phyloP scores from a whole-genome alignment of 2,329 filamentous ascomycete genomes.

The Dothidotthia symphoricarpi region DNA sequence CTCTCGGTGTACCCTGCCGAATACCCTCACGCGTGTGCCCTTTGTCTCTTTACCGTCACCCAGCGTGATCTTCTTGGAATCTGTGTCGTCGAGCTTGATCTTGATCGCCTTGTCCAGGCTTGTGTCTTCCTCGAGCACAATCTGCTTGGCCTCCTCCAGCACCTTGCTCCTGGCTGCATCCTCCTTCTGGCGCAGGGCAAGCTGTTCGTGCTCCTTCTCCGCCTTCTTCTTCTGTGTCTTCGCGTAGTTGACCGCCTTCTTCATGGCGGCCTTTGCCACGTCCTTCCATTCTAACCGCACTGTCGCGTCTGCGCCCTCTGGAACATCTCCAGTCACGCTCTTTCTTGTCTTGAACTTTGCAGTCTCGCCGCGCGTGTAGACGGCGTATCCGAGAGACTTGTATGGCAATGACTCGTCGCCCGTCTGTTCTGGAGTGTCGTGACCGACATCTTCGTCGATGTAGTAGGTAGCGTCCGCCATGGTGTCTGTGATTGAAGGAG shows the following conservation, averaged over 20 bases:
- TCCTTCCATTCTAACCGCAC: constrained; percentile 73
- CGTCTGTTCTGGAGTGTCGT: constrained; percentile 63
- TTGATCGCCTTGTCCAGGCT: constrained; percentile 70
- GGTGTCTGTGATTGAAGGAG: constrained; percentile 28
- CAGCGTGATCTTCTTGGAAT: constrained; percentile 56
- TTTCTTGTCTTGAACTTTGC: constrained; percentile 68
- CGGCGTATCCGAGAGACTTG: constrained; percentile 77
- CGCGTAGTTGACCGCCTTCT: constrained; percentile 75
- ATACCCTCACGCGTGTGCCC: constrained; percentile 74
- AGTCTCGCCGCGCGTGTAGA: constrained; percentile 65
- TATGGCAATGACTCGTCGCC: constrained; percentile 74
- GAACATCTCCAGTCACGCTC: constrained; percentile 37
- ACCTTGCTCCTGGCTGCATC: constrained; percentile 67
- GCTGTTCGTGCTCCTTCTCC: constrained; percentile 71
- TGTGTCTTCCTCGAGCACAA: constrained; percentile 66
- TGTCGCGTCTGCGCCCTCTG: constrained; percentile 56
- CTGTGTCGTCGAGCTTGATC: constrained; percentile 73
- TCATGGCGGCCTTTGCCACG: constrained; percentile 77
- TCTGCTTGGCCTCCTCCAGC: constrained; percentile 79
- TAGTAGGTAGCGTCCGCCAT: constrained; percentile 57
- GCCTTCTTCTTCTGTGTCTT: constrained; percentile 82
- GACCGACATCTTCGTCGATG: constrained; percentile 76
- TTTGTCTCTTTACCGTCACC: constrained; percentile 54
- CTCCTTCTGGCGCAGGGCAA: constrained; percentile 70
- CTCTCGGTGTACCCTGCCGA: constrained; percentile 79